Evolutionary conservation across 805 yeast species (phyloP), one percentile per base, ranked within the genome.

Genomic region (Kazachstania bromeliacearum): DNA sequence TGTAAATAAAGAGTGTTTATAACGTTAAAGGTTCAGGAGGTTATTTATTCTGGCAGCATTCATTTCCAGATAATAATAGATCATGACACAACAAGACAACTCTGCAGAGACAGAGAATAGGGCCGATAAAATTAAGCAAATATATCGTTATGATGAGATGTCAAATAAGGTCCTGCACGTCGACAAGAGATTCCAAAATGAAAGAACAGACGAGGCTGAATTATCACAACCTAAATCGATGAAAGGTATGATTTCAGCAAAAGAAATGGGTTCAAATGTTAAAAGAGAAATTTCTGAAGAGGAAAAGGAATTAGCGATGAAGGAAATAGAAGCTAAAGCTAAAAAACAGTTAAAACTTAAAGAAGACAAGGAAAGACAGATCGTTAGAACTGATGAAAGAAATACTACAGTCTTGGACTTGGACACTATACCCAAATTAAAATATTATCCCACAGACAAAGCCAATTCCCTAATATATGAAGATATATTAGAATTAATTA

Each of bases 181-280:
- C 42, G 85, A 79, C 52, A 64, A 68, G 41, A 57, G 77, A 34
- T 60, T 75, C 26, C 53, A 73, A 34, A 68, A 70, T 33, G 58
- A 52, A 41, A 60, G 55, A 31, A 52, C 65, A 30, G 64, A 58
- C 33, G 74, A 67, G 35, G 73, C 72, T 4, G 76, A 70, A 17
- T 53, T 64, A 10, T 75, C 80, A 2, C 75, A 70, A 31, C 95
- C 96, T 0, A 75, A 75, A 39, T 76, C 94, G 0, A 62, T 87
- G 51, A 71, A 65, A 7, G 94, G 94, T 3, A 73, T 68, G 40
- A 67, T 88, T n/a, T 60, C 75, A 4, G 62, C 73, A 36, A 64
- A 67, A 26, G 94, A 85, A 33, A 73, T 87, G 80, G 96, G 94
- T 0, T 47, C 73, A 2, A 41, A 46, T 19, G 49, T 40, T 1